Base-by-base conservation (phyloP, 495 filamentous ascomycete genomes). In the Aspergillus incahuasiensis region DNA sequence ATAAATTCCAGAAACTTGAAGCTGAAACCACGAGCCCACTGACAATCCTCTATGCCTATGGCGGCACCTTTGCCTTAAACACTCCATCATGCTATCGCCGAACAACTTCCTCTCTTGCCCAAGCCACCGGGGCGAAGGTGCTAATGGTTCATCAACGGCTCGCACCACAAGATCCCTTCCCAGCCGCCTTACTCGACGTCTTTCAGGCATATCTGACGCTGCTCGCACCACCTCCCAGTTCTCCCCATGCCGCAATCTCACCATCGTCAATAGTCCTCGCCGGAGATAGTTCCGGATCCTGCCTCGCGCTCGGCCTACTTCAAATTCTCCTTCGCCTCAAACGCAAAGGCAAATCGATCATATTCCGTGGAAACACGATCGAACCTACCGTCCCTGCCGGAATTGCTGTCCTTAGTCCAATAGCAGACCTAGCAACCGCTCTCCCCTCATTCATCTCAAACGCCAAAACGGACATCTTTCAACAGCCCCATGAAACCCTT, bases 151-250 rank as follows among this genome's bases (percentile, higher is more conserved):
- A 35, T 12, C 54, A 56, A 46, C 54, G 45, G 8, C 54, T 56
- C 3, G 54, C 54, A 15, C 54, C 54, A 1, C 54, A 56, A 25
- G 43, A 50, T n/a, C 54, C 54, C 38, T 56, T 50, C 22, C 54
- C 54, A n/a, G 44, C 54, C 5, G 54, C 54, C 20, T 32, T 56
- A 7, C 46, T 56, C 1, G 54, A 56, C 21, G 46, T 35, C 9
- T 56, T 56, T 18, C 54, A 56, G 25, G 54, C 54, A 5, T 56
- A 56, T 18, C 22, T 56, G 5, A 56, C 54, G 2, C 34, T 56
- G 34, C 22, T 56, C 5, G 34, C 45, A 5, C 54, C 54, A 6
- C 54, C 54, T 1, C 45, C 45, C 1, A 34, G 38, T 1, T 24
- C 44, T 2, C 54, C n/a, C 3, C 54, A 56, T 20, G 16, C 25